phyloP scores from a whole-genome alignment of 352 stramenopile species.

The Phytophthora kernoviae region DNA sequence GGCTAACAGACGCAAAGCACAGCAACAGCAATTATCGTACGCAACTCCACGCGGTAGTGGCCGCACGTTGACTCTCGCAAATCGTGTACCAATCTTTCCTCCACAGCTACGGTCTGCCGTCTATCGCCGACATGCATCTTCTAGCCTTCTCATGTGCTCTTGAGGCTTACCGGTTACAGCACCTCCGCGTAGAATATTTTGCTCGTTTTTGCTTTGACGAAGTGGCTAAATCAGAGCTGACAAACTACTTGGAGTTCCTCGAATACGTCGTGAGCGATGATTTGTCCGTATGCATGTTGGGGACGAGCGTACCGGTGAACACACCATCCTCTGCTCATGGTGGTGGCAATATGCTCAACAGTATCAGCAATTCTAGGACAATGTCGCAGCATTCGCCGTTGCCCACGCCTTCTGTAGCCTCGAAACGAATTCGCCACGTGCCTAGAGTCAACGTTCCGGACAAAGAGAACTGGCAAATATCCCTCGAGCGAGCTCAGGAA shows the following conservation, averaged over 20 bases:
- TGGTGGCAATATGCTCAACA: too few species aligned
- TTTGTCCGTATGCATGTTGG: constrained; percentile 18
- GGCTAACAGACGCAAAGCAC: constrained; percentile 52
- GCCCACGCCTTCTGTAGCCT: constrained; percentile 12
- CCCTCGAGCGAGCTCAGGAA: constrained; percentile 70
- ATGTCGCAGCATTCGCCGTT: not conserved
- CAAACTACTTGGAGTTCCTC: constrained; percentile 75
- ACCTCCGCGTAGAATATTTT: constrained; percentile 79
- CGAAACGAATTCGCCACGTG: constrained; percentile 55
- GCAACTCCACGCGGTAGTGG: constrained; percentile 24
- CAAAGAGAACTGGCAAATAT: constrained; percentile 70
- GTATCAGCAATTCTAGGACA: not conserved
- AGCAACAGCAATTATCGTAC: constrained; percentile 27
- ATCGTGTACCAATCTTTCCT: constrained; percentile 86
- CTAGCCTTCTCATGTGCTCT: constrained; percentile 75
- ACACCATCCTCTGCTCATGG: constrained; percentile 8
- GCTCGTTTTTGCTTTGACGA: constrained; percentile 82
- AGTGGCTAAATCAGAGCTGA: constrained; percentile 49
- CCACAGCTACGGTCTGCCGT: constrained; percentile 76
- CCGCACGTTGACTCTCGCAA: constrained; percentile 59
- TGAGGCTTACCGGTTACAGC: constrained; percentile 65
- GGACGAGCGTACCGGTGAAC: constrained; percentile 7
- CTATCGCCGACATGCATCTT: constrained; percentile 83
- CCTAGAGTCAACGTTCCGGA: constrained; percentile 65
- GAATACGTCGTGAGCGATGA: constrained; percentile 78